A percentile compares a stretch with the other conserved stretches of the same genome.
These are phyloP conservation scores for Boletales sp. DNA, from an alignment of 768 basidiomycete genomes.

Conservation along the genomic window DNA sequence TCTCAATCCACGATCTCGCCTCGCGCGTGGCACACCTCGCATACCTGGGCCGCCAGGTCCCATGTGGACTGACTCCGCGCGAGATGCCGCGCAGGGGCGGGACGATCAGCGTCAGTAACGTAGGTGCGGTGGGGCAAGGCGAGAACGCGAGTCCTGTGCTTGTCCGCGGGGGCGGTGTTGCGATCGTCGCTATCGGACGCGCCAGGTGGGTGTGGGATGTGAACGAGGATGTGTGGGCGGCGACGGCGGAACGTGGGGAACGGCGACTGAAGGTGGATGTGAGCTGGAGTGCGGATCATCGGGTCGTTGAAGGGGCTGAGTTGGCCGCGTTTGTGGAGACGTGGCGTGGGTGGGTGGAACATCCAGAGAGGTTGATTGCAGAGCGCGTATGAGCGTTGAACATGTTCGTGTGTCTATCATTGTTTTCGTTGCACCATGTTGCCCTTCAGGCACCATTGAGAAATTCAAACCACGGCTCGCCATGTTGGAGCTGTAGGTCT, in stretches of 20 bases:
- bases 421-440: too few relatives aligned
- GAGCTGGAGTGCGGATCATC: slow-evolving; percentile 85
- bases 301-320: slow-evolving; percentile 87
- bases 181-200: too few relatives aligned
- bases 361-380: slow-evolving; percentile 64
- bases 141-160: slow-evolving; percentile 71
- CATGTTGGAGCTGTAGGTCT: slow-evolving; percentile 66
- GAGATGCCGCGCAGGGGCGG: slow-evolving; percentile 78
- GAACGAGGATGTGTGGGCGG: slow-evolving; percentile 29
- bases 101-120: slow-evolving; percentile 77
- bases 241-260: slow-evolving; percentile 33
- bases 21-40: too few relatives aligned
- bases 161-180: slow-evolving; percentile 71
- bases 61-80: slow-evolving; percentile 55
- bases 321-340: slow-evolving; percentile 83
- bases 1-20: slow-evolving; percentile 60
- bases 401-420: too few relatives aligned
- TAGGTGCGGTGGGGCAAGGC: slow-evolving; percentile 76
- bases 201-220: slow-evolving; percentile 72
- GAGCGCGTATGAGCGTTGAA: slow-evolving; percentile 33
- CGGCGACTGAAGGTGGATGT: slow-evolving; percentile 58
- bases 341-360: slow-evolving; percentile 80
- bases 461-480: slow-evolving; percentile 62
- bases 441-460: too few relatives aligned
- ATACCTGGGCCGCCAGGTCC: slow-evolving; percentile 63